Base-by-base conservation (phyloP, 1,284 basidiomycete species). In the Leccinum variabile region DNA sequence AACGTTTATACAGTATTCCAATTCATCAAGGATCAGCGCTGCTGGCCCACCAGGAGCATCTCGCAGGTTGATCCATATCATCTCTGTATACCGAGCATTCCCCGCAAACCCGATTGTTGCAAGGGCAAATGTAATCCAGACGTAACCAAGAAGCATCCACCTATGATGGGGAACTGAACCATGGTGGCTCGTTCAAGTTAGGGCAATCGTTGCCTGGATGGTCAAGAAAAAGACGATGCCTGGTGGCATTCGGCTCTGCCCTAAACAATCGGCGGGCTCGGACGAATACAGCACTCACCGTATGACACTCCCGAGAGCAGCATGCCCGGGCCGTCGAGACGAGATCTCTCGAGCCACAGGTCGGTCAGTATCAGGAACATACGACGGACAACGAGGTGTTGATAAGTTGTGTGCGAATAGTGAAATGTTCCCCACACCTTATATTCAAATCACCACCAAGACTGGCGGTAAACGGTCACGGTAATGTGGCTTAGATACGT, bases 41-140 rank as follows among this genome's bases (percentile, higher is more conserved):
- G 52, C 52, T 8, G 76, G 70, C 3, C 70, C 70, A 63, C 73
- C 55, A 22, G 67, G 18, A 3, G 64, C 32, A 22, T 67, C 61
- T 2, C 72, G 71, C 35, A 74, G 41, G 54, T 76, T 68, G 18
- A 76, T 73, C 73, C 75, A 76, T 52, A 77, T 73, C 68, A 76
- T 69, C 56, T 77, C 66, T 16, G 70, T 76, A 57, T 70, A 76
- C 56, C 63, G 67, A 2, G 68, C 66, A 56, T 77, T 76, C 14
- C 60, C 70, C 8, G 70, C 72, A n/a, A 75, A 68, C 7, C 69
- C 67, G 10, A 77, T 50, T 0, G 76, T 74, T 16, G 66, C 72
- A n/a, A 77, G 69, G 22, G 63, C 11, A 50, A 76, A 77, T 0
- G 75, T 76, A 50, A 69, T 60, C 33, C 59, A 57, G 32, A 77